Conservation (phyloP, 345 rosid genomes). For the Melaleuca alternifolia region DNA sequence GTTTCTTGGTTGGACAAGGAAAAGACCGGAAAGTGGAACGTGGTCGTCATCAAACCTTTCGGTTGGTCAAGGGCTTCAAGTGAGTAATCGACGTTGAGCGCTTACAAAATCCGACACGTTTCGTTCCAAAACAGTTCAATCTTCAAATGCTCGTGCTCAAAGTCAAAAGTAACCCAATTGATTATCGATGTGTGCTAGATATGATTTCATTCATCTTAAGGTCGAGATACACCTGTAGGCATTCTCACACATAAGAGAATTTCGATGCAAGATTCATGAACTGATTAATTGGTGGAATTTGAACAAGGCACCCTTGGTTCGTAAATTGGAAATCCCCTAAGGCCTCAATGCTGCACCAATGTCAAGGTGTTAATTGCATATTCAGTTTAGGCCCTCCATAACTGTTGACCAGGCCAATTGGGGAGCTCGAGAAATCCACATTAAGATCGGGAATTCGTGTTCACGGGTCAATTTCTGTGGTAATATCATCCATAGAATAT, state of each 20-base stretch:
- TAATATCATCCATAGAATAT: not conserved
- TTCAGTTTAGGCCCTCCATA: not conserved
- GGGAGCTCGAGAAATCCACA: not conserved
- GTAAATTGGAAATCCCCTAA: not conserved
- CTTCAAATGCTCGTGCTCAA: not conserved
- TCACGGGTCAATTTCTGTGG: not conserved
- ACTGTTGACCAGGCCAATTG: not conserved
- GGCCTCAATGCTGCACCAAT: not conserved
- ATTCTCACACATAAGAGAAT: not conserved
- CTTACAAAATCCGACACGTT: not conserved
- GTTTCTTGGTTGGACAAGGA: not conserved
- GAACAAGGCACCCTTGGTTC: not conserved
- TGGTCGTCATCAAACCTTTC: too few relatives aligned
- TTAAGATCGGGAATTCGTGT: not conserved
- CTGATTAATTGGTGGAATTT: not conserved
- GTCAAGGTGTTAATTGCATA: too few relatives aligned
- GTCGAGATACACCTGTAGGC: not conserved
- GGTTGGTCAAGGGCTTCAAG: not conserved
- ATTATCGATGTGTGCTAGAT: not conserved
- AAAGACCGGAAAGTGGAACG: not conserved
- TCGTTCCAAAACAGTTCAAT: not conserved
- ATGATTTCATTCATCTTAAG: not conserved
- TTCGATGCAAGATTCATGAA: not conserved
- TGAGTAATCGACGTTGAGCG: not conserved
- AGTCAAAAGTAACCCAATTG: not conserved